Percentiles rank a stretch among this genome's conserved stretches.
Evolutionary conservation across 257 asterid species (phyloP).

Genomic region (Solanum sitiens): DNA sequence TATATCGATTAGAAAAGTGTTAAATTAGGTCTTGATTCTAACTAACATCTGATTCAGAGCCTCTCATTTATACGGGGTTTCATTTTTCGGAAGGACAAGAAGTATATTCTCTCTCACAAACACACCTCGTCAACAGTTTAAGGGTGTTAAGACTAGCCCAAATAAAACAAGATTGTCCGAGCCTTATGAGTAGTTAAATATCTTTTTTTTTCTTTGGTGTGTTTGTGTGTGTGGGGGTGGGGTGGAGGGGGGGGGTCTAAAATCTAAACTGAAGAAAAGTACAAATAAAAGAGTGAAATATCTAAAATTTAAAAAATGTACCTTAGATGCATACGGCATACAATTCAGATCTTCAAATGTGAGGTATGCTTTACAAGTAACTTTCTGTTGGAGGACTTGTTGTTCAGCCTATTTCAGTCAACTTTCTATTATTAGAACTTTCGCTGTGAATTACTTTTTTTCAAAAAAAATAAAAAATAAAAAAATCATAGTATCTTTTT

Average conservation of each 20-base stretch:
- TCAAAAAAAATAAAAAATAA: too few species aligned
- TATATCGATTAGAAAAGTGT: too few species aligned
- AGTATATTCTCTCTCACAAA: neutral
- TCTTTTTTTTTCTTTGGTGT: neutral
- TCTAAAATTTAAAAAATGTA: neutral
- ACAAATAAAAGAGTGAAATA: neutral
- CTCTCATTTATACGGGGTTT: too few species aligned
- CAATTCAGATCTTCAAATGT: neutral
- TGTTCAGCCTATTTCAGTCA: neutral
- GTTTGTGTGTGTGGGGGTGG: too few species aligned
- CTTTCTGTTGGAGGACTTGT: neutral
- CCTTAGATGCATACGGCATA: neutral
- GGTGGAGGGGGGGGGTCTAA: neutral
- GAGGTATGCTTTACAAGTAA: neutral
- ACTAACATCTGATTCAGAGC: too few species aligned
- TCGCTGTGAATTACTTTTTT: neutral
- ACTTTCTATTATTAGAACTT: neutral
- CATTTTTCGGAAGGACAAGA: neutral
- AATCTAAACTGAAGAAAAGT: neutral
- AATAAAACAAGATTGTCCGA: too few species aligned
- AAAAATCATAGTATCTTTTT: neutral
- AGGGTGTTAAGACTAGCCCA: neutral
- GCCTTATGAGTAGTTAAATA: too few species aligned
- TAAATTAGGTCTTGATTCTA: too few species aligned
- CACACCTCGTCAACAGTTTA: neutral